Evolutionary conservation across 768 basidiomycete species (phyloP).

Genomic region (Filobasidium floriforme): DNA sequence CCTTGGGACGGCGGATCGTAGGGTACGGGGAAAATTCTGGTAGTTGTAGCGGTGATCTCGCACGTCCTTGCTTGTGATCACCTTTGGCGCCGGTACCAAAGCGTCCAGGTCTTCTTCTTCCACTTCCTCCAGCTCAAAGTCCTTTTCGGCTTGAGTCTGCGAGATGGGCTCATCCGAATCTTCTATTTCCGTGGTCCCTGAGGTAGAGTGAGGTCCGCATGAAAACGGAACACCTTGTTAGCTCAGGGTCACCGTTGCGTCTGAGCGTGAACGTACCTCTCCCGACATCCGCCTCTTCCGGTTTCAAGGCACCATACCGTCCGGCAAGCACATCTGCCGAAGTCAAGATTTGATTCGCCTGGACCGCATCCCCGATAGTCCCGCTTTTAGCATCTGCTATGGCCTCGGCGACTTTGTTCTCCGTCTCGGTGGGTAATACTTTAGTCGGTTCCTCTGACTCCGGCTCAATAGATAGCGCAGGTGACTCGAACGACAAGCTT

Average conservation of each 20-base stretch:
- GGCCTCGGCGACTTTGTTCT: background rate
- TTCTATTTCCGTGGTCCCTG: background rate
- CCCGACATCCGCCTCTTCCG: background rate
- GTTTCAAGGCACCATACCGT: constrained; percentile 1
- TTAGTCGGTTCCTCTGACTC: too few relatives aligned
- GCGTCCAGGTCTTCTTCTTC: constrained; percentile 6
- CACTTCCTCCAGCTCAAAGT: constrained; percentile 1
- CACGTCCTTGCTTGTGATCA: constrained; percentile 14
- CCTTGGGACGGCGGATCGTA: constrained; percentile 12
- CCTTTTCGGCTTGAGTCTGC: constrained; percentile 18
- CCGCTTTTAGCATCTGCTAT: background rate
- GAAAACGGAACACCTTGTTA: constrained; percentile 2
- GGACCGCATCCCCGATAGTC: background rate
- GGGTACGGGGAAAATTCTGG: background rate
- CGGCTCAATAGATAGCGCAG: too few relatives aligned
- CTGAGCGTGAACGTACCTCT: background rate
- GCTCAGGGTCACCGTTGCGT: background rate
- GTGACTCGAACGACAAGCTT: too few relatives aligned
- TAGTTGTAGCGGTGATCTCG: constrained; percentile 9
- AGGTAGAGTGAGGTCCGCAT: too few relatives aligned
- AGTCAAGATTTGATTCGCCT: constrained; percentile 10
- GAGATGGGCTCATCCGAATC: background rate
- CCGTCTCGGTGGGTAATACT: background rate
- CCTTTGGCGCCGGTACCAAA: constrained; percentile 14
- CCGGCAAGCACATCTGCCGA: constrained; percentile 10